Evolutionary conservation across 1,284 basidiomycete species (phyloP), one percentile per base, ranked within the genome.

Genomic region (Acaromyces ingoldii): DNA sequence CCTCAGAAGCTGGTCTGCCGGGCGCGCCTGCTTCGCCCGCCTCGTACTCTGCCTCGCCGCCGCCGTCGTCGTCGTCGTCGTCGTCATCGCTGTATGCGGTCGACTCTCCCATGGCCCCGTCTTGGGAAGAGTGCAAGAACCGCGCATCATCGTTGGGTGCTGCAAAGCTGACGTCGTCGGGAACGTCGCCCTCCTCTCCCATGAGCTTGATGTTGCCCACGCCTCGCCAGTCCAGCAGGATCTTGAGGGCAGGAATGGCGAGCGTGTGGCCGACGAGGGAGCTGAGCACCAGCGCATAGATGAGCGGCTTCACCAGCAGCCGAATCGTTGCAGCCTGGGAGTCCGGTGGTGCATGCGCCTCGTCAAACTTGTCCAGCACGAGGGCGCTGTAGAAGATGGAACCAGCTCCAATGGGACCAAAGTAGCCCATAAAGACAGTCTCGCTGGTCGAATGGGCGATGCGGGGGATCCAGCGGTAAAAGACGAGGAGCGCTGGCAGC

Each of bases 321-420:
- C 24, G 13, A 1, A 42, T 10, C 22, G 13, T 22, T 21, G 15
- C 19, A 4, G 26, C 24, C 7, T 6, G 31, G 40, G 13, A 38
- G 41, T 39, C 17, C n/a, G 26, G 15, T 26, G 11, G 26, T 22
- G 21, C 41, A 6, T 47, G 22, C 19, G 19, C 17, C 11, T 52
- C 48, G n/a, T 52, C 24, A n/a, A 52, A 29, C 17, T 46, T 22
- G 21, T 52, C 50, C 11, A 51, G 29, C 4, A 52, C 50, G 9
- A 52, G 25, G 33, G 24, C 31, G 10, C 22, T 52, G 36, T 68
- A 70, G 52, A 63, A 68, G 19, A 64, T 49, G 10, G 67, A 63
- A 17, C 76, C 76, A 3, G 79, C 78, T 11, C 79, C 78, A 53
- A 76, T 76, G 0, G 77, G 77, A 1, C 76, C 77, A 59, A 77